A percentile compares a stretch with the other conserved stretches of the same genome.
These are phyloP conservation scores for Aspergillus fischeri DNA, from an alignment of 2,329 filamentous ascomycete species.

Conservation along the genomic window DNA sequence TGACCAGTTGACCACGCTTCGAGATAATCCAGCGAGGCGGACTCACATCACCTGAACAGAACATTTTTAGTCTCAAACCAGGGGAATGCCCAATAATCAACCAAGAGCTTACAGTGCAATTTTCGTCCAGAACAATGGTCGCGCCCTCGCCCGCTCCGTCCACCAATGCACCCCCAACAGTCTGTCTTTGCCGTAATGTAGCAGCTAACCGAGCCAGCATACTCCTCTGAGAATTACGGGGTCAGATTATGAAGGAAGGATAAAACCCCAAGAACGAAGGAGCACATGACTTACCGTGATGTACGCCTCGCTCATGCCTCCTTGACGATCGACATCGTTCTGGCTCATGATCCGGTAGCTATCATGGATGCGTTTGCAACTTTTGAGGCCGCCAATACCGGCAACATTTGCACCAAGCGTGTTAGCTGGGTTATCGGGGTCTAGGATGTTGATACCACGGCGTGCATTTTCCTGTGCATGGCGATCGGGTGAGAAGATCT, in stretches of 20 bases:
- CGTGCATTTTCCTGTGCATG: slow-evolving; percentile 55
- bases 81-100: not conserved
- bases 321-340: slow-evolving; percentile 58
- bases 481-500: slow-evolving; percentile 62
- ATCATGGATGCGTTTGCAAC: slow-evolving; percentile 56
- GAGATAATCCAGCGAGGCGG: not conserved
- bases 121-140: slow-evolving; percentile 41
- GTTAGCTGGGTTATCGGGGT: slow-evolving; percentile 41
- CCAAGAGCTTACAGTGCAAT: slow-evolving; percentile 38
- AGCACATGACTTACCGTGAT: slow-evolving; percentile 46
- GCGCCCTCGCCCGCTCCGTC: slow-evolving; percentile 28
- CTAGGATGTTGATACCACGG: slow-evolving; percentile 55
- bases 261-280: not conserved
- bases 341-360: slow-evolving; percentile 59
- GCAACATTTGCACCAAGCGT: slow-evolving; percentile 23
- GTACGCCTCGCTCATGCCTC: slow-evolving; percentile 54
- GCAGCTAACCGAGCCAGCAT: slow-evolving; percentile 45
- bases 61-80: not conserved
- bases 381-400: slow-evolving; percentile 47
- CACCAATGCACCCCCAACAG: slow-evolving; percentile 20
- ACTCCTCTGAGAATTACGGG: slow-evolving; percentile 35
- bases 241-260: slow-evolving; percentile 9
- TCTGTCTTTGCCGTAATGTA: slow-evolving; percentile 38
- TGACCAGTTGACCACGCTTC: not conserved
- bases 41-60: slow-evolving; percentile 30